Evolutionary conservation across 1,284 basidiomycete species (phyloP).

Genomic region (Grifola frondosa): DNA sequence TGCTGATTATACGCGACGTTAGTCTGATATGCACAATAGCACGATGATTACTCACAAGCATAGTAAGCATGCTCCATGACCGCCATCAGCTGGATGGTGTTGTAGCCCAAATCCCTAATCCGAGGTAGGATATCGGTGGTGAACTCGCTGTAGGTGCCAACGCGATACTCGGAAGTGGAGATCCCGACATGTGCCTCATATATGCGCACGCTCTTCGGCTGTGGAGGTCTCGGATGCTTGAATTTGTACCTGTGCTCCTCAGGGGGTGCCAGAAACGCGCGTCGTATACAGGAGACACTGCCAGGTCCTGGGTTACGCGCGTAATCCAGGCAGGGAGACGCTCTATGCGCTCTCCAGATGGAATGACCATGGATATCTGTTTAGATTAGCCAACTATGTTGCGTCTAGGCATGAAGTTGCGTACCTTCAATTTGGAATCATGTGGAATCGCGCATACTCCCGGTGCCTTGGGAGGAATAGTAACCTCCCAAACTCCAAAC

Average conservation of each 20-base stretch:
- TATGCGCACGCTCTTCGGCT: conserved; percentile 76
- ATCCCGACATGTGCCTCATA: conserved; percentile 99
- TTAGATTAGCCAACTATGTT: too few relatives aligned
- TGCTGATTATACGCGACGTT: conserved; percentile 44
- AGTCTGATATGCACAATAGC: conserved; percentile 9
- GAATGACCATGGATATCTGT: conserved; percentile 84
- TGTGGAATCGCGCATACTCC: conserved; percentile 88
- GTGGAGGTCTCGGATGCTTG: conserved; percentile 74
- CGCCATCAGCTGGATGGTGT: conserved; percentile 96
- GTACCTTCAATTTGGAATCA: conserved; percentile 89
- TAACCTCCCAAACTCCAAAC: conserved; percentile 95
- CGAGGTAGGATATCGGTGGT: conserved; percentile 82
- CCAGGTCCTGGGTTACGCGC: conserved; percentile 92
- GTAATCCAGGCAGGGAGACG: conserved; percentile 92
- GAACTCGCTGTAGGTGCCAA: conserved; percentile 97
- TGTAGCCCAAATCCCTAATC: conserved; percentile 92
- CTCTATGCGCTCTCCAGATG: conserved; percentile 81
- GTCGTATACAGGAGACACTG: conserved; percentile 90
- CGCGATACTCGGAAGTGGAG: conserved; percentile 82
- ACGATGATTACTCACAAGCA: conserved; percentile 65
- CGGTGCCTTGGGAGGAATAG: conserved; percentile 65
- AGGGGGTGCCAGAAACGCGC: conserved; percentile 99
- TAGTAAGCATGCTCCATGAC: conserved; percentile 99
- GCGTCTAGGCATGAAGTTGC: too few relatives aligned
- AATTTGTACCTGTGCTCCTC: conserved; percentile 71